Percentiles rank a stretch among this genome's conserved stretches.
phyloP scores from a whole-genome alignment of 2,329 filamentous ascomycete species.

The Tolypocladium ovalisporum region DNA sequence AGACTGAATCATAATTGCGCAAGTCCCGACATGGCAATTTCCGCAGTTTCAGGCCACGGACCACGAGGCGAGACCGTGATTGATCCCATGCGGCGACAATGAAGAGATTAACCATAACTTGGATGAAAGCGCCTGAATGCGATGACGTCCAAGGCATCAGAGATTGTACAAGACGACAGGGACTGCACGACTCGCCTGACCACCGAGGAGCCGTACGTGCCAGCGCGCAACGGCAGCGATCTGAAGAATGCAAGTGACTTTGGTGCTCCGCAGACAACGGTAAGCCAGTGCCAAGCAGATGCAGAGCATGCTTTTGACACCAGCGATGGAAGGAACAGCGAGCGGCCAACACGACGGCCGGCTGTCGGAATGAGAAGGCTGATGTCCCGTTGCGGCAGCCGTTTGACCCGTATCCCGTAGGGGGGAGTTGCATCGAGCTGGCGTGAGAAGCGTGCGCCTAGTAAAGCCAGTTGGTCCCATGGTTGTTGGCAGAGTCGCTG shows the following conservation, averaged over 20 bases:
- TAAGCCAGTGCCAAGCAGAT: not conserved
- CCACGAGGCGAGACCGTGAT: not conserved
- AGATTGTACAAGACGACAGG: too few relatives aligned
- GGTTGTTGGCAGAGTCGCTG: not conserved
- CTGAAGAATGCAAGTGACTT: not conserved
- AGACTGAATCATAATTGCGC: conserved; percentile 3
- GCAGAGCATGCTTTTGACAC: not conserved
- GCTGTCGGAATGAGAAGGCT: not conserved
- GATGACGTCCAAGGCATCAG: too few relatives aligned
- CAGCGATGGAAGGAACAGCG: too few relatives aligned
- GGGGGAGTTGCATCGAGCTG: not conserved
- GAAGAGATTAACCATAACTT: too few relatives aligned
- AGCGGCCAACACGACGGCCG: not conserved
- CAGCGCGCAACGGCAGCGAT: not conserved
- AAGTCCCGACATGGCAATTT: conserved; percentile 3
- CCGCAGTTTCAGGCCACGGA: conserved; percentile 6
- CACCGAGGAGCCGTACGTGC: not conserved
- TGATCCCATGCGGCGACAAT: not conserved
- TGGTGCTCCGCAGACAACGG: too few relatives aligned
- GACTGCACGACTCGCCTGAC: too few relatives aligned
- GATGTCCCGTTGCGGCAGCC: not conserved
- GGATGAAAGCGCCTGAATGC: too few relatives aligned
- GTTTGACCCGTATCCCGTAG: not conserved
- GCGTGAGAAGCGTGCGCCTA: not conserved
- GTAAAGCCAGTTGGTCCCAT: not conserved